phyloP scores from a whole-genome alignment of 495 filamentous ascomycete species.

The Penicillium parvum region DNA sequence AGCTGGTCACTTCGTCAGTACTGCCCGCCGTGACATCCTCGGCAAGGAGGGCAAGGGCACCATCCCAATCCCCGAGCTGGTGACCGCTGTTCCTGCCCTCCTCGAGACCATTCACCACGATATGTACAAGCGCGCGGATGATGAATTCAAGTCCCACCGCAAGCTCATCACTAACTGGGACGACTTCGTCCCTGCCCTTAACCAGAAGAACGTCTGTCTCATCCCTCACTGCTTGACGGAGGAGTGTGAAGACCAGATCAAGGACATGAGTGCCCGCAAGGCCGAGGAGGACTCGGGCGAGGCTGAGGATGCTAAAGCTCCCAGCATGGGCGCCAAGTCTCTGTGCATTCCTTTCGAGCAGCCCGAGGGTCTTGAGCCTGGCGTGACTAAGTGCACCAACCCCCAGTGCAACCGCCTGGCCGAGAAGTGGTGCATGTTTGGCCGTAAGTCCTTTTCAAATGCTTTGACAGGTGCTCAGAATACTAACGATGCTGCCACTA shows the following conservation, averaged over 20 bases:
- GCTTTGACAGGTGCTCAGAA: too few relatives aligned
- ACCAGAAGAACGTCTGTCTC: conserved; percentile 84
- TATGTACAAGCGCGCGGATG: conserved; percentile 78
- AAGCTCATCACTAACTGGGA: conserved; percentile 81
- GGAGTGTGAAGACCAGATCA: conserved; percentile 88
- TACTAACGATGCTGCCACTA: conserved; percentile 6
- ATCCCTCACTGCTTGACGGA: conserved; percentile 79
- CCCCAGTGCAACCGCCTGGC: conserved; percentile 71
- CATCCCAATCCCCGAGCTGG: conserved; percentile 67
- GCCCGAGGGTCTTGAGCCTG: conserved; percentile 70
- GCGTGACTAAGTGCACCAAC: conserved; percentile 84
- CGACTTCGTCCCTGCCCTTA: conserved; percentile 79
- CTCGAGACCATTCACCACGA: conserved; percentile 85
- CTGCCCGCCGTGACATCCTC: conserved; percentile 76
- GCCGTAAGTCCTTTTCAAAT: too few relatives aligned
- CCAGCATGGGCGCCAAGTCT: conserved; percentile 95
- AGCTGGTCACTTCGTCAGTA: conserved; percentile 74
- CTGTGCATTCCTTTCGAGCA: conserved; percentile 98
- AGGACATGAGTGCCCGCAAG: conserved; percentile 75
- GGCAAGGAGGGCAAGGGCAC: conserved; percentile 65
- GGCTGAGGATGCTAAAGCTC: conserved; percentile 73
- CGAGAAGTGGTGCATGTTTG: conserved; percentile 84
- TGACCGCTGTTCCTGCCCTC: conserved; percentile 65
- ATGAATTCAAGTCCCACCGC: conserved; percentile 70
- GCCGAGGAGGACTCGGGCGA: conserved; percentile 60